Evolutionary conservation across 2,329 filamentous ascomycete species (phyloP), one percentile per base, ranked within the genome.

Genomic region (Trichophyton simii): DNA sequence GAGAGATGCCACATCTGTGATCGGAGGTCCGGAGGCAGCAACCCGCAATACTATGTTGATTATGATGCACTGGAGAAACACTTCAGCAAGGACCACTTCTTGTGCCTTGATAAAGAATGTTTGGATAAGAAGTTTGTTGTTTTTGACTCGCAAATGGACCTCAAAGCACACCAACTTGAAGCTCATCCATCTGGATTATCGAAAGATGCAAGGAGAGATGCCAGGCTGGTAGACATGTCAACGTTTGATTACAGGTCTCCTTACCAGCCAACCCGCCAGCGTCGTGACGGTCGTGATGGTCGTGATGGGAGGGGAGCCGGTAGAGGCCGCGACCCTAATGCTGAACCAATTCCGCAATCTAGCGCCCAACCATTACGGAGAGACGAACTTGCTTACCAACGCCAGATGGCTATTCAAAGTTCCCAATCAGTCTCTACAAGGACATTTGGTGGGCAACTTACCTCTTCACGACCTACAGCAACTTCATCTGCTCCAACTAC

Each of bases 91-190:
- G 91, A 94, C 62, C 94, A 99, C 73, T 96, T 86, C 70, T 77
- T 91, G 0, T 99, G 94, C 70, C 74, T 83, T 5, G 91, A 99
- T 68, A 80, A 82, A 60, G 91, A 96, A 70, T 99, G 94, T 69
- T 72, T 94, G 70, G 94, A 97, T 68, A 96, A 96, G 82, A 97
- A 96, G 72, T 96, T 97, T 71, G 88, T 97, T 34, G 94, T 97
- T 0, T 99, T 99, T 67, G 89, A 90, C 61, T 91, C 91, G 0
- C 89, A 96, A 69, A 86, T 99, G 79, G 94, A 99, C 69, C 77
- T 99, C 55, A 95, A 97, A 72, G 94, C 88, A 2, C 94, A 99
- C 75, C 89, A 95, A 72, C 76, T 99, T 8, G 87, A 88, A 67
- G 83, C 86, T 60, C 94, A 99, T 71, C 89, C 86, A 0, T 84